phyloP scores from a whole-genome alignment of 805 yeast genomes.

The Lipomyces kockii region DNA sequence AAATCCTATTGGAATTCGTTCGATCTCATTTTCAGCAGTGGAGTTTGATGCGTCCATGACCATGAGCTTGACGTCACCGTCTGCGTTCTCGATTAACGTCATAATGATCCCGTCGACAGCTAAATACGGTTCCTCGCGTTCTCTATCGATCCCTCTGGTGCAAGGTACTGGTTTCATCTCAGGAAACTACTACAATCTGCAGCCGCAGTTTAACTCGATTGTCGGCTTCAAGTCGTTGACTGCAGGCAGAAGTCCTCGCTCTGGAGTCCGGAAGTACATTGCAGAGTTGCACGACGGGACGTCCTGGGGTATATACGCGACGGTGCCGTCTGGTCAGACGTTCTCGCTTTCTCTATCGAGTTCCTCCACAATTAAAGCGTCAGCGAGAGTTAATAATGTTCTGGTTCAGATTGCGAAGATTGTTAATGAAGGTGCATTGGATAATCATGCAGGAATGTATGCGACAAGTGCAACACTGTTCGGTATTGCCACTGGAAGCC shows the following conservation, averaged over 20 bases:
- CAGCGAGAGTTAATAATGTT: constrained; percentile 53
- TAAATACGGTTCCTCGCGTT: constrained; percentile 11
- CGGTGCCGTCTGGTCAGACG: constrained; percentile 43
- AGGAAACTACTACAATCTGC: constrained; percentile 49
- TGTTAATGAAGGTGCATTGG: constrained; percentile 52
- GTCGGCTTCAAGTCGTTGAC: constrained; percentile 66
- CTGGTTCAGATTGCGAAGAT: constrained; percentile 65
- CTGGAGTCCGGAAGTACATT: constrained; percentile 58
- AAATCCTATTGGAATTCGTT: constrained; percentile 62
- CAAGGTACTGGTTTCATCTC: constrained; percentile 66
- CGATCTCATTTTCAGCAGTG: constrained; percentile 61
- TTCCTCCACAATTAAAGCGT: constrained; percentile 50
- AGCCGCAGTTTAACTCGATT: constrained; percentile 38
- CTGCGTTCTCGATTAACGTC: constrained; percentile 39
- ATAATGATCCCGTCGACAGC: constrained; percentile 24
- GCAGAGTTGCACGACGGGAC: constrained; percentile 59
- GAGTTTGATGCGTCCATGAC: constrained; percentile 50
- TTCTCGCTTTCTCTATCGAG: constrained; percentile 44
- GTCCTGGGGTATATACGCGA: constrained; percentile 71
- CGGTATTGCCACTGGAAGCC: constrained; percentile 43
- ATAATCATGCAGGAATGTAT: constrained; percentile 66
- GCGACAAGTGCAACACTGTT: constrained; percentile 55
- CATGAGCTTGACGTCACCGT: constrained; percentile 19
- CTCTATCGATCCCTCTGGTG: constrained; percentile 50
- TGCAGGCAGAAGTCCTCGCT: constrained; percentile 47